These are phyloP conservation scores for Penicillium nordicum DNA, from an alignment of 2,329 filamentous ascomycete species.

Conservation along the genomic window DNA sequence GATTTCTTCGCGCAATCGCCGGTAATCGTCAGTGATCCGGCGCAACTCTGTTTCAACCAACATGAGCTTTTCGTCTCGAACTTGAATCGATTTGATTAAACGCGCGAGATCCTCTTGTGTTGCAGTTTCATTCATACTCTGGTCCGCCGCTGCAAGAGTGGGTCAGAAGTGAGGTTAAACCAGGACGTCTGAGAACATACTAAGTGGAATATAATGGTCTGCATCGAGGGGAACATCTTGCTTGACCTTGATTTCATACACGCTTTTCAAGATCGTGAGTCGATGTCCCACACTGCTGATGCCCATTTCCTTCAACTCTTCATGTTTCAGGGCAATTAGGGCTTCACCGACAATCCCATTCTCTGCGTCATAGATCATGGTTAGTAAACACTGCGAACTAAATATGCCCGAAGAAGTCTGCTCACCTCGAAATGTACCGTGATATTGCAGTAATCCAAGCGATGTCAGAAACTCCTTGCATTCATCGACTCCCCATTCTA, in stretches of 20 bases:
- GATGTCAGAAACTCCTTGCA: constrained; percentile 83
- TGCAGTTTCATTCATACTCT: constrained; percentile 79
- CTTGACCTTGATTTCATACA: constrained; percentile 93
- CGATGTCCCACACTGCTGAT: constrained; percentile 90
- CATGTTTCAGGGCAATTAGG: constrained; percentile 80
- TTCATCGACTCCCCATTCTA: constrained; percentile 71
- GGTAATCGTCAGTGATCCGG: constrained; percentile 81
- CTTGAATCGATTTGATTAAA: constrained; percentile 80
- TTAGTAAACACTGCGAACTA: neutral
- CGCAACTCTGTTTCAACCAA: constrained; percentile 79
- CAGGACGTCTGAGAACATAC: constrained; percentile 52
- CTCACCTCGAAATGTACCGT: constrained; percentile 77
- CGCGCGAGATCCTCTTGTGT: constrained; percentile 91
- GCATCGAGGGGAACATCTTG: constrained; percentile 88
- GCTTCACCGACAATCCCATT: constrained; percentile 94
- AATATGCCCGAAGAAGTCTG: constrained; percentile 16
- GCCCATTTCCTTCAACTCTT: constrained; percentile 93
- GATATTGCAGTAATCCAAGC: constrained; percentile 78
- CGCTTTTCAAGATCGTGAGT: constrained; percentile 88
- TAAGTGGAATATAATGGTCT: constrained; percentile 89
- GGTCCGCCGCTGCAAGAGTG: constrained; percentile 70
- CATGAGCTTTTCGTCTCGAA: constrained; percentile 86
- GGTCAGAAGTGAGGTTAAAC: constrained; percentile 9
- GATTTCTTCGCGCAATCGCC: constrained; percentile 83
- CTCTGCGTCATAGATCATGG: constrained; percentile 56